These are phyloP conservation scores for Bipolaris victoriae DNA, from an alignment of 2,329 filamentous ascomycete genomes.

Conservation along the genomic window DNA sequence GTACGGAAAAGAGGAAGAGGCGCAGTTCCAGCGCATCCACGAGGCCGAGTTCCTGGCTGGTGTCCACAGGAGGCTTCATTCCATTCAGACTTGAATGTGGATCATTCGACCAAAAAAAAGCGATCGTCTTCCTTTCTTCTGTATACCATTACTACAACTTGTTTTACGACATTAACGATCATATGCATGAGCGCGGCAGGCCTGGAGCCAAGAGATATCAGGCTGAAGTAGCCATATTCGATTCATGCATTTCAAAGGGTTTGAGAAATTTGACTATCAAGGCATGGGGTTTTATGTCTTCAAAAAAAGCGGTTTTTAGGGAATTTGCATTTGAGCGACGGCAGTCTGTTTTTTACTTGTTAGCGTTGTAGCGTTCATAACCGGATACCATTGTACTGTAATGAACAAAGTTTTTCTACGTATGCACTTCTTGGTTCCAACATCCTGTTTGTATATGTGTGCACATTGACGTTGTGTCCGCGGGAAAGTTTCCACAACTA, in stretches of 20 bases:
- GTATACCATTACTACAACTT: constrained; percentile 26
- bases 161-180: constrained; percentile 36
- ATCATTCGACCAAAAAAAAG: constrained; percentile 19
- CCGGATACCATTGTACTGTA: constrained; percentile 19
- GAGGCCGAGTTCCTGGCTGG: constrained; percentile 50
- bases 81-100: constrained; percentile 44
- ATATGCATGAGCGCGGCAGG: constrained; percentile 40
- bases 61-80: constrained; percentile 44
- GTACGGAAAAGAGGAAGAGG: constrained; percentile 57
- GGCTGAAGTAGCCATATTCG: constrained; percentile 35
- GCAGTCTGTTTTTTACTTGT: constrained; percentile 14
- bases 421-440: neutral
- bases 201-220: constrained; percentile 43
- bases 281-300: constrained; percentile 10
- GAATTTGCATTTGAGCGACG: constrained; percentile 21
- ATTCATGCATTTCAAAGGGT: constrained; percentile 28
- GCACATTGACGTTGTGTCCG: neutral
- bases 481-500: neutral
- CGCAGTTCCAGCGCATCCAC: constrained; percentile 48
- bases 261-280: constrained; percentile 19
- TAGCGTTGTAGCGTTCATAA: constrained; percentile 27
- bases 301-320: constrained; percentile 18
- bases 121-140: constrained; percentile 27
- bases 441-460: neutral
- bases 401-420: constrained; percentile 1